Conservation (phyloP, 2,329 filamentous ascomycete genomes). For the Trichoderma aggressivum region DNA sequence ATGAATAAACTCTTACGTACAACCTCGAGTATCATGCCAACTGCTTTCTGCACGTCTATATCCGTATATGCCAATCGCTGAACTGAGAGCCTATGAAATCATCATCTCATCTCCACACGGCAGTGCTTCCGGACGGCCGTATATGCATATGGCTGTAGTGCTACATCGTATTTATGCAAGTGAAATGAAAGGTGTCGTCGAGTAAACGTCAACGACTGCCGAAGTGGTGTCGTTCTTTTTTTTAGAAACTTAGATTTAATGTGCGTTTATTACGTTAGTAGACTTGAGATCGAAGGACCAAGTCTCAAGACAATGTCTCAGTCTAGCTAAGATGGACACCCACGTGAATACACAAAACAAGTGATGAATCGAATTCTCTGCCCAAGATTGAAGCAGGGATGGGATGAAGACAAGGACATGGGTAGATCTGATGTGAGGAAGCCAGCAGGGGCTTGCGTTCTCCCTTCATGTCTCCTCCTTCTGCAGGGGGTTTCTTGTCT, state of each 20-base stretch:
- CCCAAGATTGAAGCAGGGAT: neutral
- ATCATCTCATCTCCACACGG: neutral
- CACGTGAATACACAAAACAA: neutral
- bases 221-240: neutral
- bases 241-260: neutral
- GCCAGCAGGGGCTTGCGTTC: neutral
- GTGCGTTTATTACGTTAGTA: neutral
- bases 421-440: neutral
- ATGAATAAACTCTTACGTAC: neutral
- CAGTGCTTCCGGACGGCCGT: neutral
- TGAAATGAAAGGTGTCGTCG: neutral
- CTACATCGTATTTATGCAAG: neutral
- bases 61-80: neutral
- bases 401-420: neutral
- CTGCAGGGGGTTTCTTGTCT: neutral
- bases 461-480: neutral
- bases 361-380: neutral
- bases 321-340: neutral
- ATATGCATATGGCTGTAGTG: neutral
- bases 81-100: neutral
- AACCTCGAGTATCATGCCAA: neutral
- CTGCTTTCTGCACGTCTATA: neutral
- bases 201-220: neutral
- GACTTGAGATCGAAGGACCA: neutral
- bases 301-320: neutral